Evolutionary conservation across 1,284 basidiomycete genomes (phyloP).

Genomic region (Ustilago sp.): DNA sequence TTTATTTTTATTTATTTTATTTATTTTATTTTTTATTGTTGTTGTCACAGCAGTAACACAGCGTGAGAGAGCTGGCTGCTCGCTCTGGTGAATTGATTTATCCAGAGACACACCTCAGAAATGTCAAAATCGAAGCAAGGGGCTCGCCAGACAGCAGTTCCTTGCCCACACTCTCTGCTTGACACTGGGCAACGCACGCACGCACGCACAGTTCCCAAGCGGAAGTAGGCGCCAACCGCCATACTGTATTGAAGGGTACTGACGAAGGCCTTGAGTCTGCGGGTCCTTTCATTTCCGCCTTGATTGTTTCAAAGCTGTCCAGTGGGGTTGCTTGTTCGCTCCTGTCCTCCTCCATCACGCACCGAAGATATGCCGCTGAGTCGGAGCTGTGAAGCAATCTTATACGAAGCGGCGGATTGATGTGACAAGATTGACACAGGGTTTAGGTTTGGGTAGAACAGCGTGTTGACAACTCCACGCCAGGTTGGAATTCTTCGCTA

Average conservation of each 20-base stretch:
- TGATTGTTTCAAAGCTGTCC: neutral
- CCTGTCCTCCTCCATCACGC: neutral
- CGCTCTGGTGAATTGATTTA: slow-evolving; percentile 4
- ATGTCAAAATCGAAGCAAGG: slow-evolving; percentile 12
- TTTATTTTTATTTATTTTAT: no score
- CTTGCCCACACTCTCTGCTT: neutral
- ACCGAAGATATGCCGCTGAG: neutral
- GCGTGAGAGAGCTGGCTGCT: neutral
- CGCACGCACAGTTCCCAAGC: neutral
- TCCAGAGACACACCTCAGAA: neutral
- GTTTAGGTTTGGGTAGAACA: neutral
- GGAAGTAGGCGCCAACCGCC: neutral
- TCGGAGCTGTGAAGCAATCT: slow-evolving; percentile 2
- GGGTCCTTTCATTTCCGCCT: neutral
- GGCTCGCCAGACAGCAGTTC: neutral
- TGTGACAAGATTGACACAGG: neutral
- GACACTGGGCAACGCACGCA: slow-evolving; percentile 7
- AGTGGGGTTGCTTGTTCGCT: neutral
- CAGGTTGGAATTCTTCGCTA: neutral
- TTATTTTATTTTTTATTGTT: no score
- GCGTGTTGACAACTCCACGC: neutral
- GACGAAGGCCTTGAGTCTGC: neutral
- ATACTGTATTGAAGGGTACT: neutral
- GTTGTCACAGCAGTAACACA: neutral
- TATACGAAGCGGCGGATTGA: neutral